These are phyloP conservation scores for Agrocybe praecox DNA, from an alignment of 768 basidiomycete species.

Conservation along the genomic window DNA sequence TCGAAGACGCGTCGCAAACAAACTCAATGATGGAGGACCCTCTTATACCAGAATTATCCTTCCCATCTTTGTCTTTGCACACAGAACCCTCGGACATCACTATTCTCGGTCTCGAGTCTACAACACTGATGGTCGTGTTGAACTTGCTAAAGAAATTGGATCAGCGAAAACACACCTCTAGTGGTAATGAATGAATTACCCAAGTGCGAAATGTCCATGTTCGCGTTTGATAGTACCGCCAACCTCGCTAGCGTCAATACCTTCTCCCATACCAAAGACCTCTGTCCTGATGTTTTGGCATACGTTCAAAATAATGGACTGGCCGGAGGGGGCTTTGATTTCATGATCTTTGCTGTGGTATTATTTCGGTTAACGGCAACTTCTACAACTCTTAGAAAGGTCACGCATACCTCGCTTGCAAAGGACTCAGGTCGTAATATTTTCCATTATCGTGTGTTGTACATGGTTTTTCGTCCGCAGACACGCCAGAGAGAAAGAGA, in stretches of 20 bases:
- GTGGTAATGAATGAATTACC: constrained; percentile 42
- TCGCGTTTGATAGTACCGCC: constrained; percentile 63
- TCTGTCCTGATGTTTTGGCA: constrained; percentile 62
- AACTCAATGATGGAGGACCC: constrained; percentile 77
- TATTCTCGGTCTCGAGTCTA: constrained; percentile 56
- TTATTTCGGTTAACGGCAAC: constrained; percentile 11
- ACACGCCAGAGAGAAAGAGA: constrained; percentile 6
- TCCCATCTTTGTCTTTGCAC: constrained; percentile 51
- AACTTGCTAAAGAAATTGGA: constrained; percentile 39
- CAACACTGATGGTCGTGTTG: constrained; percentile 65
- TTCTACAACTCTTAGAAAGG: constrained; percentile 5
- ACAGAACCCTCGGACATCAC: constrained; percentile 63
- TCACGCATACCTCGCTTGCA: constrained; percentile 54
- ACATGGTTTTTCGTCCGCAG: constrained; percentile 59
- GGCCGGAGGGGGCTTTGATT: constrained; percentile 48
- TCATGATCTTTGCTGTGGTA: constrained; percentile 64
- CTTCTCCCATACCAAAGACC: constrained; percentile 57
- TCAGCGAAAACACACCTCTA: background rate
- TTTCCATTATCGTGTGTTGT: constrained; percentile 56
- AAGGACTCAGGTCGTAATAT: constrained; percentile 68
- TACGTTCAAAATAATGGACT: constrained; percentile 59
- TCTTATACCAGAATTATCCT: constrained; percentile 30
- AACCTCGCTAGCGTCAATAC: constrained; percentile 54
- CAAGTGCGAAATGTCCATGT: constrained; percentile 73
- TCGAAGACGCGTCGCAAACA: constrained; percentile 70